Evolutionary conservation across 139 green algal genomes (phyloP), one percentile per base, ranked within the genome.

Genomic region (Coccomyxa sp.): DNA sequence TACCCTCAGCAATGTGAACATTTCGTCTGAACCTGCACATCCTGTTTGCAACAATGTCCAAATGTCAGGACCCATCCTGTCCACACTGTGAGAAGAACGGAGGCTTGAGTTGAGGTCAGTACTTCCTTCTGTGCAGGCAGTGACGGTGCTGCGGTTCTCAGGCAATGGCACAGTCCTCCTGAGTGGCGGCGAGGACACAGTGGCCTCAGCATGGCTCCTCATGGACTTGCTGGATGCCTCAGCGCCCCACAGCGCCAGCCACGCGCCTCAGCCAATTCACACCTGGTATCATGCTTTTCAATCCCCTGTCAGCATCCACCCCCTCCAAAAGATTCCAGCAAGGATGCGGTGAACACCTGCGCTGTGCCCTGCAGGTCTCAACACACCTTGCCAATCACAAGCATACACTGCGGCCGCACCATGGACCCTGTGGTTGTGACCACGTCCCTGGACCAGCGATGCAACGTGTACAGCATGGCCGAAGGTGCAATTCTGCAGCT

Each of bases 361-460:
- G 18, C 8, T 41, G 27, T 75, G 8, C 31, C 70, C 5, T 44
- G 22, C 36, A 88, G 74, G 73, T 73, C 88, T 0, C 90, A 96
- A 35, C 95, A 98, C 83, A 96, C 93, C 0, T 86, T 98, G 24
- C 88, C 90, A 0, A 83, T 98, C 1, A 97, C 91, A 4, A 81
- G 71, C 35, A 68, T 98, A 37, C 70, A 73, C 31, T 55, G 88
- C 3, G 86, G 91, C 14, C 76, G 74, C 0, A 91, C 89, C 36
- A 78, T 71, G 31, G 86, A 79, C 34, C 84, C 86, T 7, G 40
- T 96, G 1, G 77, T 95, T 3, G 87, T 88, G 4, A 93, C 89
- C 6, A 85, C 76, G 16, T 94, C 88, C 8, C 76, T 93, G 18
- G 95, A 98, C 84, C 84, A 88, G 33, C 94, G 81, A 24, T 88